A percentile compares a stretch with the other conserved stretches of the same genome.
phyloP scores from a whole-genome alignment of 2,329 filamentous ascomycete genomes.

The Emmonsiellopsis sp. region DNA sequence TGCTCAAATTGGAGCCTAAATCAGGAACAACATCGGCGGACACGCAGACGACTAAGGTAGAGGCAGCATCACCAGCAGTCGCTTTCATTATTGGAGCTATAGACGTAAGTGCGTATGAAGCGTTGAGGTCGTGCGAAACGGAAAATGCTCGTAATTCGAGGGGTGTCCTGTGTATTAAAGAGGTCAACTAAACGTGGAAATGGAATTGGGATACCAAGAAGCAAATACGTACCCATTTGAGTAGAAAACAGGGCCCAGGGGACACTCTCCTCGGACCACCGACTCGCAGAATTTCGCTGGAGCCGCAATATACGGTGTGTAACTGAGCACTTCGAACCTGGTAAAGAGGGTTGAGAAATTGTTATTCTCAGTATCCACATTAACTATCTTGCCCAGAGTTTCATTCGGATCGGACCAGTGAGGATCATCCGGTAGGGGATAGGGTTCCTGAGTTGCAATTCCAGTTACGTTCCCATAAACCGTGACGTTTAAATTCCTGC shows the following conservation, averaged over 20 bases:
- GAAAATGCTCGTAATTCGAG: conserved; percentile 59
- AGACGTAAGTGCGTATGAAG: conserved; percentile 79
- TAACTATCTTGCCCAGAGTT: conserved; percentile 67
- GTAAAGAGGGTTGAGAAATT: conserved; percentile 65
- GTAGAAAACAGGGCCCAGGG: conserved; percentile 63
- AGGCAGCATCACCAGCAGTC: conserved; percentile 59
- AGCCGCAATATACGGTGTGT: conserved; percentile 53
- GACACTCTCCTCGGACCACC: conserved; percentile 55
- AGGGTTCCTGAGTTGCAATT: conserved; percentile 44
- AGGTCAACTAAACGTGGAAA: neutral
- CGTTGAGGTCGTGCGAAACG: conserved; percentile 62
- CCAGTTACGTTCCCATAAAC: conserved; percentile 90
- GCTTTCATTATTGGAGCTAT: conserved; percentile 65
- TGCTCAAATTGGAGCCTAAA: conserved; percentile 59
- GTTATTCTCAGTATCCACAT: conserved; percentile 48
- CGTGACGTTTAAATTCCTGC: conserved; percentile 53
- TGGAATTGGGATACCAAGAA: neutral
- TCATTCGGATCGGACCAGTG: conserved; percentile 53
- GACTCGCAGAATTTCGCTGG: conserved; percentile 57
- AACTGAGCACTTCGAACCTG: conserved; percentile 65
- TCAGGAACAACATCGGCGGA: conserved; percentile 76
- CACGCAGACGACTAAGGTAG: conserved; percentile 65
- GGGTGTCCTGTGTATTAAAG: conserved; percentile 26
- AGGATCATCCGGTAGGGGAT: conserved; percentile 52
- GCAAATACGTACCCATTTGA: conserved; percentile 37